Evolutionary conservation across 495 filamentous ascomycete species (phyloP), one percentile per base, ranked within the genome.

Genomic region (Daldinia grandis): DNA sequence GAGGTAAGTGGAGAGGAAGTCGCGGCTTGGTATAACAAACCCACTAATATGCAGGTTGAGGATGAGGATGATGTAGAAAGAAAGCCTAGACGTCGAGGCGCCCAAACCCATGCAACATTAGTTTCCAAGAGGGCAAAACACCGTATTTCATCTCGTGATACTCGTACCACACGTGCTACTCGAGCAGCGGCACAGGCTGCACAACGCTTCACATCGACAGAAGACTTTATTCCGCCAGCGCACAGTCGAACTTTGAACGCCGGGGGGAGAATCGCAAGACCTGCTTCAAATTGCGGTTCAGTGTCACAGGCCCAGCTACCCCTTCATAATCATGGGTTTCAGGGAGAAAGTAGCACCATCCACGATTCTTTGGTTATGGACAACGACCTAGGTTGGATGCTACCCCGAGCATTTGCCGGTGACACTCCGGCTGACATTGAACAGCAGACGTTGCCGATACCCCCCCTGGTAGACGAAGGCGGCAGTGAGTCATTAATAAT

Each of bases 1-100:
- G 83, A 79, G 59, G 84, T 85, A 69, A 67, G 80, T 81, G 9
- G 21, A 15, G 25, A 17, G 27, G 17, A 54, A 15, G n/a, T 5
- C 12, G 7, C 21, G 17, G 33, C 12, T 33, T 21, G 10, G 28
- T 15, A 55, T 10, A 4, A 44, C 12, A 31, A 15, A 63, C 62
- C 76, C 8, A 74, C 37, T n/a, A 14, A 19, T 35, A 55, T 58
- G 33, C 37, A 77, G 68, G 65, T 70, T 10, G 70, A 76, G 6
- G 59, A 72, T 9, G 57, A 69, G 7, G 55, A 50, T 3, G 56
- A 62, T 27, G 10, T 24, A 7, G 73, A 74, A 12, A 76, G 68
- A 50, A 81, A 72, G 60, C 54, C 66, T 21, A 67, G 59, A 31
- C 77, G 77, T 31, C 75, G 74, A 57, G 50, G 53, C 12, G 4